Percentiles rank a stretch among this genome's conserved stretches.
These are phyloP conservation scores for Paramecium sexaurelia DNA, from an alignment of 73 alveolate genomes.

Conservation along the genomic window DNA sequence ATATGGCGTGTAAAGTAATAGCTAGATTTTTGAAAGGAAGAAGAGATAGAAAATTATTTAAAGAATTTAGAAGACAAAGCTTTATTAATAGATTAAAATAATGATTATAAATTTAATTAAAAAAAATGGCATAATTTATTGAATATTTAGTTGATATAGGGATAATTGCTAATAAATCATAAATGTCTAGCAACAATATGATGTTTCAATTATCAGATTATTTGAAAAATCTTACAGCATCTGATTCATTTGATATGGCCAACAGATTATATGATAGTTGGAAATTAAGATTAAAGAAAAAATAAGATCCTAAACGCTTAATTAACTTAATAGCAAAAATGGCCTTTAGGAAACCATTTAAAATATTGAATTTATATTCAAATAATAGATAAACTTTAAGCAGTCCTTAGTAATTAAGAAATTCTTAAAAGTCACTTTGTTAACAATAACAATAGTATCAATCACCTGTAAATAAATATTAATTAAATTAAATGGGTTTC, in stretches of 20 bases:
- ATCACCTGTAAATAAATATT: neutral
- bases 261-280: slow-evolving; percentile 26
- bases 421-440: neutral
- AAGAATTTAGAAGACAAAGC: neutral
- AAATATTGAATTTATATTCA: neutral
- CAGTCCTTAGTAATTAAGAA: neutral
- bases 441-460: neutral
- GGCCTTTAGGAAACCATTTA: neutral
- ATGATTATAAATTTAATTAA: slow-evolving; percentile 7
- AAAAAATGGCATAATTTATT: slow-evolving; percentile 12
- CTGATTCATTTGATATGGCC: slow-evolving; percentile 46
- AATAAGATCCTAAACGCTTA: neutral
- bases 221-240: slow-evolving; percentile 12
- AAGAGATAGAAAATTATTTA: slow-evolving; percentile 31
- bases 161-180: neutral
- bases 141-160: slow-evolving; percentile 38
- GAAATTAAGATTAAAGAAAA: neutral
- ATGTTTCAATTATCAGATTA: slow-evolving; percentile 25
- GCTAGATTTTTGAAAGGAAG: neutral
- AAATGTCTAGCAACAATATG: neutral
- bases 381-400: neutral
- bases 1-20: neutral
- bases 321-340: neutral
- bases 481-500: neutral
- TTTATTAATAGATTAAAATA: neutral